Evolutionary conservation across 108 stramenopile species (phyloP), one percentile per base, ranked within the genome.

Genomic region (Cyclotella cryptica): DNA sequence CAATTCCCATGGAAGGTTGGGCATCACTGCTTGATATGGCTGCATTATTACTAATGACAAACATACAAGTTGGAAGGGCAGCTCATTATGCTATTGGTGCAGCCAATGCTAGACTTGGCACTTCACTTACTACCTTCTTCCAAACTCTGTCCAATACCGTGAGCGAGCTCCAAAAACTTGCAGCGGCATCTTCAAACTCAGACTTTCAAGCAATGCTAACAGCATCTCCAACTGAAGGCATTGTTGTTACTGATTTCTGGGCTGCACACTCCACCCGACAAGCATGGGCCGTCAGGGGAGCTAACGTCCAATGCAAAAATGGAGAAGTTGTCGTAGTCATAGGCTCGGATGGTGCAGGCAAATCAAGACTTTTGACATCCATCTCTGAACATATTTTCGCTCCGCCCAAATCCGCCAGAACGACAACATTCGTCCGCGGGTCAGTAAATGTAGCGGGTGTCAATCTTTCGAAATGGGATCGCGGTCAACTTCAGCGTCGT

Each of bases 181-280:
- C 71, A 27, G 75, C 71, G 27, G 57, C 67, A 62, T 68, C 58
- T 26, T 71, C 66, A 27, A 79, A 59, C 66, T 72, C 82, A 40
- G 82, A 83, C 59, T 83, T 84, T 43, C 84, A 81, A 72, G 80
- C 80, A 39, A 84, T 87, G 72, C 65, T 86, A 63, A 89, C 88
- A 22, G 86, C 92, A 14, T 89, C 87, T 46, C 86, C 91, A 45
- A 78, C 73, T 15, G 87, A 89, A 57, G 95, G 95, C 0, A 47
- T 96, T 9, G 77, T 43, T 22, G 92, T 96, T 14, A 69, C 79
- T 22, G 92, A 96, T 76, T 79, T 96, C 18, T 96, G 94, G 96
- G 93, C 60, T 79, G 88, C 79, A 46, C 88, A 67, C 43, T 78
- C 68, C 74, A 88, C 53, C 74, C 81, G 35, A 46, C 66, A 67